Base-by-base conservation (phyloP, 208 protist species). In the Balamuthia mandrillaris region DNA sequence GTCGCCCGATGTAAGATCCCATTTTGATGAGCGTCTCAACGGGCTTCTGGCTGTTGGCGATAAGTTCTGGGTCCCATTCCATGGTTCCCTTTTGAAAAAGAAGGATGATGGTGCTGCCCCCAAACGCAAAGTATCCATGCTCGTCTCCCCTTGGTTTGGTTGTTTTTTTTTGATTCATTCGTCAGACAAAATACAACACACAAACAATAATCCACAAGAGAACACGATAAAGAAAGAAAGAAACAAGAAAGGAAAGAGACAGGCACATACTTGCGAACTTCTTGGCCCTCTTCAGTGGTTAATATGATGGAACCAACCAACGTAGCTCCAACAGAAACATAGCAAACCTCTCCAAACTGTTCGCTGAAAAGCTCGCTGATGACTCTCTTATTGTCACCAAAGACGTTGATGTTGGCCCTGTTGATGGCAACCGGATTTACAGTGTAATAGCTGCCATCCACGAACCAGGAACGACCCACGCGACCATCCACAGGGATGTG, bases 101-200 rank as follows among this genome's bases (percentile, higher is more conserved):
- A 7, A 93, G 31, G 7, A 95, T 27, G 42, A 94, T 84, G 3
- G 93, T 94, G 10, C 85, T 91, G 35, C 93, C 93, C 37, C 93
- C 93, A 82, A 93, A 95, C 6, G 90, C 91, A 79, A 95, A 95
- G 79, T 94, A 95, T 37, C 92, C 92, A 37, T 88, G 60, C 87
- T 95, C 92, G 33, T 95, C 93, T 35, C 92, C 92, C 75, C 89
- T 92, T 24, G n/a, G n/a, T n/a, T n/a, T n/a, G n/a, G n/a, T n/a
- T n/a, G n/a, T n/a, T n/a, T 45, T 72, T n/a, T 74, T 33, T 1
- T 21, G 3, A n/a, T n/a, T n/a, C n/a, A n/a, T n/a, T n/a, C n/a
- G 52, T 4, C 21, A 6, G 66, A 65, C 39, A 54, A 60, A 3
- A n/a, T n/a, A n/a, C n/a, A n/a, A n/a, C n/a, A n/a, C n/a, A n/a